Evolutionary conservation across 352 stramenopile species (phyloP), one percentile per base, ranked within the genome.

Genomic region (Phytophthora pluvialis): DNA sequence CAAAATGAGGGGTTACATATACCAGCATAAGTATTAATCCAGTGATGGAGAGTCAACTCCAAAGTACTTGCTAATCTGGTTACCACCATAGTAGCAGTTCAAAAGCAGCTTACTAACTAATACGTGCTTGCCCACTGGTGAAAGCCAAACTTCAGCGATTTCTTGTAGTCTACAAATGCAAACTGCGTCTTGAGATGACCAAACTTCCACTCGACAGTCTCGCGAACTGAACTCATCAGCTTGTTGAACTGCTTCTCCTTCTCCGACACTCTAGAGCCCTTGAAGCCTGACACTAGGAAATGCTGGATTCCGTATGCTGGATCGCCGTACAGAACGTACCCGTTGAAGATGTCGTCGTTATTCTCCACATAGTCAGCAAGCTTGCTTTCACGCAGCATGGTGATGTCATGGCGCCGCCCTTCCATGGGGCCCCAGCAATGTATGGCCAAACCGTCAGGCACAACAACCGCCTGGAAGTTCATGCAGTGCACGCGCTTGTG

Each of bases 391-490:
- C 49, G 31, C 9, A 67, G 21, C 21, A 59, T 48, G 4, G 48
- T 60, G 26, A 60, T 60, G 11, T 49, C 49, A 55, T 60, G 59
- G 8, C 46, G 33, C 0, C 59, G 49, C 5, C 49, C 31, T 67
- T 60, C 40, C 39, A 67, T 55, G 1, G 32, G 36, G 2, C 59
- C 40, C 48, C 47, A 67, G 29, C 32, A 66, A 49, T 60, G 32
- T 6, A 60, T 60, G 18, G 31, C 12, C 4, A 60, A 15, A 0
- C 48, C 42, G 15, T 66, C 46, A 31, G 29, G 58, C 29, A 42
- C 25, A 9, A 48, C 33, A 5, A 29, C 49, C n/a, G 42, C 33
- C 11, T 44, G 48, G 28, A 56, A 49, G 36, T 50, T 56, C 15
- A 54, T 42, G 25, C 21, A 62, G 36, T 62, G 33, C 5, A 62